phyloP scores from a whole-genome alignment of 192 early-diverging fungal genomes.

The Coemansia sp. region DNA sequence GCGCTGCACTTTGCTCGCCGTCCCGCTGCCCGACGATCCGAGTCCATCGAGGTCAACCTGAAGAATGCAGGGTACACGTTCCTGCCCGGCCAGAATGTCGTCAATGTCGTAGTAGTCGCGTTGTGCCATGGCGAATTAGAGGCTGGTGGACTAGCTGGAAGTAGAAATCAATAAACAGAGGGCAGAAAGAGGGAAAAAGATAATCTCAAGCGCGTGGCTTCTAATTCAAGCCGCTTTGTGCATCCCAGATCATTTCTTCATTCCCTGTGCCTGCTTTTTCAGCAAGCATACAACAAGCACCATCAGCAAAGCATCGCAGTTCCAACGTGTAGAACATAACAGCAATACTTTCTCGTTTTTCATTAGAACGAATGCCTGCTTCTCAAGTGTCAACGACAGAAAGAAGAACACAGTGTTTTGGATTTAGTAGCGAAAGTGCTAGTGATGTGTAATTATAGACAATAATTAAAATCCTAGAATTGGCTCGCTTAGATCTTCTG shows the following conservation, averaged over 20 bases:
- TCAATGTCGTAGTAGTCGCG: conserved; percentile 54
- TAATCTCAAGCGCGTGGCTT: neutral
- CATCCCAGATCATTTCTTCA: too few relatives aligned
- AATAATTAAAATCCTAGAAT: neutral
- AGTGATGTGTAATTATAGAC: conserved; percentile 7
- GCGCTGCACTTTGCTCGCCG: conserved; percentile 50
- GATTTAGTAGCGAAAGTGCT: neutral
- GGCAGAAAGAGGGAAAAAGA: conserved; percentile 6
- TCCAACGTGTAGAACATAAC: too few relatives aligned
- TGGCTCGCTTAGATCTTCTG: conserved; percentile 63
- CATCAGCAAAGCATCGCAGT: too few relatives aligned
- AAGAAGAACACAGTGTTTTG: neutral
- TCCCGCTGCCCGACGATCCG: conserved; percentile 46
- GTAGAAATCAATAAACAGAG: neutral
- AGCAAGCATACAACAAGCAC: too few relatives aligned
- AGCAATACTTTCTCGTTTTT: too few relatives aligned
- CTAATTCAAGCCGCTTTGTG: neutral
- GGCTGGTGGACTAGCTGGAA: neutral
- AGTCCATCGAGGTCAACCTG: conserved; percentile 53
- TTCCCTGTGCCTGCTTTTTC: too few relatives aligned
- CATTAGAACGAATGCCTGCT: too few relatives aligned
- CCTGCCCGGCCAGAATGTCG: conserved; percentile 52
- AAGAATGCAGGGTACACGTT: conserved; percentile 53
- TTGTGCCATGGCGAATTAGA: conserved; percentile 24
- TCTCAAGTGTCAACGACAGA: neutral